phyloP scores from a whole-genome alignment of 1,284 basidiomycete genomes.

The Ganoderma multipileum region DNA sequence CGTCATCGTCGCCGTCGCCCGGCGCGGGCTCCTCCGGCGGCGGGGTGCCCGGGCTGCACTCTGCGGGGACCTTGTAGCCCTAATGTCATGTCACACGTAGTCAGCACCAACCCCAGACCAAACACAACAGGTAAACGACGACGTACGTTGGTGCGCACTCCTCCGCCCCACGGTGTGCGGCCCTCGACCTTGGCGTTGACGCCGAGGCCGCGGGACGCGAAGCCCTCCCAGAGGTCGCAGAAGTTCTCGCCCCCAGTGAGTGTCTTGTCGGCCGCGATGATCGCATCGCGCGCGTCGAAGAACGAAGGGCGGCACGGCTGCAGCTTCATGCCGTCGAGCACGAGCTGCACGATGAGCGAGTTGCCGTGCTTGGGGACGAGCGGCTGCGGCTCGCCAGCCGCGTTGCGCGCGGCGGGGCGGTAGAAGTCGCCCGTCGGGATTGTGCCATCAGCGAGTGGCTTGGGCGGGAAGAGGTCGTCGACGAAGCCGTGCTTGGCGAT shows the following conservation, averaged over 20 bases:
- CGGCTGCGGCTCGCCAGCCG: conserved; percentile 54
- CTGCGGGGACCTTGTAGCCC: conserved; percentile 19
- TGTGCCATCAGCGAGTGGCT: conserved; percentile 62
- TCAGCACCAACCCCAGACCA: not conserved
- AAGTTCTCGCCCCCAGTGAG: conserved; percentile 93
- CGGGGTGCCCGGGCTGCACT: conserved; percentile 21
- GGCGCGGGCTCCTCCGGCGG: conserved; percentile 19
- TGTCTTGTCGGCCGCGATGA: conserved; percentile 91
- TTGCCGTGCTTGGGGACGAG: conserved; percentile 93
- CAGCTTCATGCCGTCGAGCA: conserved; percentile 93
- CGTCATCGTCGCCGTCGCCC: conserved; percentile 19
- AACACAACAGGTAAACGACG: no score
- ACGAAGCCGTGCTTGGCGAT: conserved; percentile 86
- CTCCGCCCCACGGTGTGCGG: conserved; percentile 95
- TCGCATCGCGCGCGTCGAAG: conserved; percentile 92
- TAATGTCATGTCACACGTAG: not conserved
- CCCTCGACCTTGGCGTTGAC: conserved; percentile 76
- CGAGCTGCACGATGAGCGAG: conserved; percentile 86
- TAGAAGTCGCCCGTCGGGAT: conserved; percentile 81
- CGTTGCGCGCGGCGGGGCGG: conserved; percentile 48
- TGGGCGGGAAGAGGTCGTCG: conserved; percentile 83
- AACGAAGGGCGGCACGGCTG: conserved; percentile 92
- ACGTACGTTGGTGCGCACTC: conserved; percentile 57
- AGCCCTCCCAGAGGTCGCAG: conserved; percentile 90
- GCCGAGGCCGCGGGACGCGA: conserved; percentile 85